Evolutionary conservation across 805 yeast species (phyloP).

Genomic region (baker's yeast (Saccharomyces cerevisiae)): DNA sequence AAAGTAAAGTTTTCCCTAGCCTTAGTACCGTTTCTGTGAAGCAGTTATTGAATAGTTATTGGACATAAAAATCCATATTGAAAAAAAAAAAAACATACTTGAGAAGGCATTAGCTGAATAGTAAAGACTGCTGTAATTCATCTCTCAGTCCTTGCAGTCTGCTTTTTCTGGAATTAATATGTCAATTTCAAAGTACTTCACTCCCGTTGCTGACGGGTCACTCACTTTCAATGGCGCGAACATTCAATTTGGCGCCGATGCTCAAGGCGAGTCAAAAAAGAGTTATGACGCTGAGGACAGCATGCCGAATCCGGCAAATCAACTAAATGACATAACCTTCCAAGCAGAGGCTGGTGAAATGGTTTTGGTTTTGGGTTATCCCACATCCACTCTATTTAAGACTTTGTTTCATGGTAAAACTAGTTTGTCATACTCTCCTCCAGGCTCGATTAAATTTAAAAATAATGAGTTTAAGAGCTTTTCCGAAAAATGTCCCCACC

Average conservation of each 20-base stretch:
- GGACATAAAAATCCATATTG: neutral
- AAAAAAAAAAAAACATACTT: neutral
- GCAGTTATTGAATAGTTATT: neutral
- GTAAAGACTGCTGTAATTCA: neutral
- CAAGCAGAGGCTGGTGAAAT: slow-evolving; percentile 23
- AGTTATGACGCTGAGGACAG: neutral
- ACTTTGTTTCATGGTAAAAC: slow-evolving; percentile 17
- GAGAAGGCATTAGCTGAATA: neutral
- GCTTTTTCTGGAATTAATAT: neutral
- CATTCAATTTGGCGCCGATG: neutral
- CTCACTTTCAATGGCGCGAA: slow-evolving; percentile 5
- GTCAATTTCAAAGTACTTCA: slow-evolving; percentile 5
- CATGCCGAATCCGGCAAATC: neutral
- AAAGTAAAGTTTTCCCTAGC: neutral
- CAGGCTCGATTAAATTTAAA: slow-evolving; percentile 18
- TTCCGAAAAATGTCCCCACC: slow-evolving; percentile 20
- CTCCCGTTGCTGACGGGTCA: slow-evolving; percentile 5
- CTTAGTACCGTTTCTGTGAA: neutral
- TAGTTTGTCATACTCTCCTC: slow-evolving; percentile 14
- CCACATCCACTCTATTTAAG: slow-evolving; percentile 21
- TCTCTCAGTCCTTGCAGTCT: neutral
- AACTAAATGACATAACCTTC: slow-evolving; percentile 15
- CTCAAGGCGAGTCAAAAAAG: neutral
- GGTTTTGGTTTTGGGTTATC: slow-evolving; percentile 22
- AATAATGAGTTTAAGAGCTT: slow-evolving; percentile 17